Evolutionary conservation across 164 flowering plant species (phyloP), one percentile per base, ranked within the genome.

Genomic region (Chloranthus sessilifolius): DNA sequence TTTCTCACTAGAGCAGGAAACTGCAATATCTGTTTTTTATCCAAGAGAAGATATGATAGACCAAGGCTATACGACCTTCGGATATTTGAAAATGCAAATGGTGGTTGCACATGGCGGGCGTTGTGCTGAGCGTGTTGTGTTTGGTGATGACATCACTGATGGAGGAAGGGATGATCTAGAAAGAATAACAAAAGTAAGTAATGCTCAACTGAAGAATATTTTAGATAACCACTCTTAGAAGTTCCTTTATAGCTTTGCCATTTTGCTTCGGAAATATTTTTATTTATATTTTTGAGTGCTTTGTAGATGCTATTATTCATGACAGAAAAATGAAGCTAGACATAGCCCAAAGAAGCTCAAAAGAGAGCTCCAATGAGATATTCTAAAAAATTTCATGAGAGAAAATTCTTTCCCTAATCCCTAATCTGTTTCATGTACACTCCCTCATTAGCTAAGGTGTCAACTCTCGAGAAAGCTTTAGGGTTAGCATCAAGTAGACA

Each of bases 41-140:
- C 96, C 99, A 0, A 74, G 99, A 61, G 96, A 92, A 75, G 87
- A 88, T 54, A 78, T 74, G 74, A 71, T 86, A 28, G 91, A 82
- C 61, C 96, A 80, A 71, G 95, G 88, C 19, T 84, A 79, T 64
- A 84, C 85, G 14, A 92, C 99, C n/a, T 85, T 88, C 70, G 99
- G 99, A 48, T 92, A 92, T 70, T 71, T 92, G 96, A 74, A 73
- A 61, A 92, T 88, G 99, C 99, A 92, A 78, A 92, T 92, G 99
- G 85, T 88, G 43, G 99, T 92, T 15, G 89, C 96, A 46, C 99
- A 92, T 77, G 99, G 96, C 9, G 99, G 99, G 1, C 84, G 84
- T 14, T 92, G 99, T 78, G 96, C 96, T 56, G 99, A 92, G 55
- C 85, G 78, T 50, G 39, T 88, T 48, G 80, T 92, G 16, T 92